These are phyloP conservation scores for Fraxinus platypoda DNA, from an alignment of 305 asterid genomes.

Conservation along the genomic window DNA sequence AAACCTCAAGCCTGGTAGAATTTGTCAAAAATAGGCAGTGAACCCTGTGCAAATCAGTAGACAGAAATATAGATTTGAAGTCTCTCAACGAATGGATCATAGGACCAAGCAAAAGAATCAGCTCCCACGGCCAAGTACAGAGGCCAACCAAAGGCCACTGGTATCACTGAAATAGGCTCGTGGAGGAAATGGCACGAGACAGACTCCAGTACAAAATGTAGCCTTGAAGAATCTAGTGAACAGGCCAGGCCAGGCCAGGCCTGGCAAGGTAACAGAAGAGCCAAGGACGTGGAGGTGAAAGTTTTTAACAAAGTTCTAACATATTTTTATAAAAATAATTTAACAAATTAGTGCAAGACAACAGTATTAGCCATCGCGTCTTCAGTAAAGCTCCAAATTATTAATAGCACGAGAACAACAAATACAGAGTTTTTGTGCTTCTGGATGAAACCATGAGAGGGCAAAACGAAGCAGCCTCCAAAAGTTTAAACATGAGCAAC, in stretches of 20 bases:
- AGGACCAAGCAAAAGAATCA: slow-evolving; percentile 51
- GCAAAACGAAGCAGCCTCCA: neutral
- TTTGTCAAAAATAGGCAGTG: neutral
- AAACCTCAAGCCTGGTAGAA: neutral
- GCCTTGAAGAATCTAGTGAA: slow-evolving; percentile 48
- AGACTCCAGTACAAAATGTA: slow-evolving; percentile 55
- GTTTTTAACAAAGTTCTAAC: neutral
- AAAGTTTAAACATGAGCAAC: neutral
- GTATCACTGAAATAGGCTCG: slow-evolving; percentile 3
- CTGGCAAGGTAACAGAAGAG: slow-evolving; percentile 40
- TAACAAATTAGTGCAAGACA: neutral
- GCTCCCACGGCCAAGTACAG: too few relatives aligned
- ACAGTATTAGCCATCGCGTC: neutral
- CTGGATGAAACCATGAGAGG: neutral
- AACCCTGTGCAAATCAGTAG: neutral
- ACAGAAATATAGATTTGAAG: slow-evolving; percentile 35
- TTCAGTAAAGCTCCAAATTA: neutral
- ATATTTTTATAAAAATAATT: neutral
- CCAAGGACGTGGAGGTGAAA: slow-evolving; percentile 31
- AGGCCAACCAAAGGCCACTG: slow-evolving; percentile 5
- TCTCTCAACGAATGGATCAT: slow-evolving; percentile 44
- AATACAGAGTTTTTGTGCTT: neutral
- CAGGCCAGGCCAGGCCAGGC: slow-evolving; percentile 64
- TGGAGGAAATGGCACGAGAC: slow-evolving; percentile 29
- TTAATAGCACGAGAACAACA: neutral